Conservation (phyloP, 2,329 filamentous ascomycete species). For the Diplodia mutila region DNA sequence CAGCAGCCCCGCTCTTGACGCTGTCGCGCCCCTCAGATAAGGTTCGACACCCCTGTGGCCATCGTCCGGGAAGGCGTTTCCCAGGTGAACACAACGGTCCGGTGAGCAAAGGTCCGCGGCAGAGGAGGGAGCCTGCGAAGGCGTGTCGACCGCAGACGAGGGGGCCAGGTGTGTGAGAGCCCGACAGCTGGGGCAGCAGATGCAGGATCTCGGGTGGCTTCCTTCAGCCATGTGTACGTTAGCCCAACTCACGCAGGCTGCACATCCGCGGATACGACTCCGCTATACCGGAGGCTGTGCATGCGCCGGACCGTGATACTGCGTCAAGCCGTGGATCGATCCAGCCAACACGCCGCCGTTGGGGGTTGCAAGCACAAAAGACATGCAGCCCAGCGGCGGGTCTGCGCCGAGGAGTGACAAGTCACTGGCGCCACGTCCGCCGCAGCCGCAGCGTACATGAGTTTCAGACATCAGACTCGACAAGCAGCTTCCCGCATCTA, state of each 20-base stretch:
- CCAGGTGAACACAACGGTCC: not conserved
- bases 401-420: slow-evolving; percentile 10
- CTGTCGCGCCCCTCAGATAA: slow-evolving; percentile 14
- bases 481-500: slow-evolving; percentile 18
- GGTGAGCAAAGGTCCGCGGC: not conserved
- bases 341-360: not conserved
- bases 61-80: not conserved
- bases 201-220: slow-evolving; percentile 20
- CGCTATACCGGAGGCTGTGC: slow-evolving; percentile 1
- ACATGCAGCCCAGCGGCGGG: slow-evolving; percentile 18
- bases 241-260: not conserved
- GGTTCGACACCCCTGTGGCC: slow-evolving; percentile 7
- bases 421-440: slow-evolving; percentile 20
- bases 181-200: slow-evolving; percentile 7
- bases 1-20: slow-evolving; percentile 14
- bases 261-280: not conserved
- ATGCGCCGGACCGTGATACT: slow-evolving; percentile 20
- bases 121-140: not conserved
- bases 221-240: slow-evolving; percentile 16
- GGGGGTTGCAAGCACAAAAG: slow-evolving; percentile 14
- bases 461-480: slow-evolving; percentile 13
- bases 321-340: slow-evolving; percentile 8
- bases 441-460: slow-evolving; percentile 19
- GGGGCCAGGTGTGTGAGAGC: not conserved
- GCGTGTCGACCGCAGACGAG: not conserved